A percentile compares a stretch with the other conserved stretches of the same genome.
Conservation (phyloP, 2,329 filamentous ascomycete species). For the Epichloe gansuensis region DNA sequence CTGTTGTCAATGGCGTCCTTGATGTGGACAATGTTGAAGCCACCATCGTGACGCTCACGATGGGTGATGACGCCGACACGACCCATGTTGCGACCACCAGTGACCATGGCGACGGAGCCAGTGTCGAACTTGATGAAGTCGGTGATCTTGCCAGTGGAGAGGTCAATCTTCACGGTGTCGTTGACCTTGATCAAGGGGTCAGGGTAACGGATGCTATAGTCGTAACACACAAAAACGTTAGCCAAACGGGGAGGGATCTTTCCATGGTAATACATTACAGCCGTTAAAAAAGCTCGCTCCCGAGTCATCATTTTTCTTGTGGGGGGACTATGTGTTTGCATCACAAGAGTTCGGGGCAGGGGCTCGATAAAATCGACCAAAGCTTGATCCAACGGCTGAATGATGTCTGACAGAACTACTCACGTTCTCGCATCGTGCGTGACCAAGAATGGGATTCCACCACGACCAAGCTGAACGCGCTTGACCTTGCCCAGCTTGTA, state of each 20-base stretch:
- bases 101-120: constrained; percentile 95
- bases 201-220: constrained; percentile 88
- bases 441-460: constrained; percentile 99
- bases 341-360: constrained; percentile 11
- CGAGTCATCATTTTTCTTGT: background rate
- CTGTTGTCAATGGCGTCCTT: constrained; percentile 99
- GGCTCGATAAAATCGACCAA: constrained; percentile 51
- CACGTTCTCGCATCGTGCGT: constrained; percentile 99
- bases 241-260: constrained; percentile 10
- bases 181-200: constrained; percentile 99
- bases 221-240: constrained; percentile 21
- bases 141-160: constrained; percentile 91
- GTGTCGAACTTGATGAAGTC: constrained; percentile 99
- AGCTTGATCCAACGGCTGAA: constrained; percentile 99
- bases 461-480: constrained; percentile 97
- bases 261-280: constrained; percentile 44
- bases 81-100: constrained; percentile 99
- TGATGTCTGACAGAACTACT: constrained; percentile 85
- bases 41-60: constrained; percentile 99
- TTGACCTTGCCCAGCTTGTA: constrained; percentile 99
- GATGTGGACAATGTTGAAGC: constrained; percentile 99
- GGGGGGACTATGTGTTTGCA: background rate
- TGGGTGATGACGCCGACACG: constrained; percentile 99
- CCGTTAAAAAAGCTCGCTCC: constrained; percentile 26
- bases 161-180: constrained; percentile 99